A percentile compares a stretch with the other conserved stretches of the same genome.
phyloP scores from a whole-genome alignment of 2,329 filamentous ascomycete species.

The Alternaria metachromatica region DNA sequence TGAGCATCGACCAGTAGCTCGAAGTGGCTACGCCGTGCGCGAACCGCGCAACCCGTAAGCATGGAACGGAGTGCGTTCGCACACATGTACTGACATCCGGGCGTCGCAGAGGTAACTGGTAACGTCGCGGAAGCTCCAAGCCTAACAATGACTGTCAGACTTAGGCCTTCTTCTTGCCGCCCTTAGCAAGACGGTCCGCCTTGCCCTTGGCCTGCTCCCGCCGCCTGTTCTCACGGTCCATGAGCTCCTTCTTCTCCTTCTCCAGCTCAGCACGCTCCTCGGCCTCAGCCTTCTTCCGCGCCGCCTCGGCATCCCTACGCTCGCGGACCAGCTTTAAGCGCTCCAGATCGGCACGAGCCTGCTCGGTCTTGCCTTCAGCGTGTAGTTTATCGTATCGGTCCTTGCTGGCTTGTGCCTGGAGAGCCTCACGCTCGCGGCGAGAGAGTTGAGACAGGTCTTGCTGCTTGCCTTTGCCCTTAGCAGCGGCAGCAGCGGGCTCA shows the following conservation, averaged over 20 bases:
- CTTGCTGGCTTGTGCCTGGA: conserved; percentile 86
- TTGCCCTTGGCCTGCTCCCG: conserved; percentile 54
- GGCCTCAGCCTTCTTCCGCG: conserved; percentile 74
- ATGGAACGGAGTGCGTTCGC: conserved; percentile 21
- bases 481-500: conserved; percentile 61
- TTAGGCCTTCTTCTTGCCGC: conserved; percentile 49
- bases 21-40: conserved; percentile 22
- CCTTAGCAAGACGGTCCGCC: conserved; percentile 53
- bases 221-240: conserved; percentile 57
- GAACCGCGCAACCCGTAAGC: conserved; percentile 32
- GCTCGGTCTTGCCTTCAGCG: conserved; percentile 94
- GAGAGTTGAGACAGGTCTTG: conserved; percentile 64
- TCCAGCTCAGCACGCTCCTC: conserved; percentile 61
- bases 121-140: background rate
- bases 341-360: conserved; percentile 88
- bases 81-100: background rate
- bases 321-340: conserved; percentile 82
- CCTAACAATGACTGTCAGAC: background rate
- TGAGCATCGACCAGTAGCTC: conserved; percentile 1
- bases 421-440: conserved; percentile 74
- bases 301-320: conserved; percentile 83
- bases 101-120: background rate
- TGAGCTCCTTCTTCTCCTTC: conserved; percentile 61
- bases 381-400: conserved; percentile 92
- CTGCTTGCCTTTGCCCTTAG: conserved; percentile 64